Percentiles rank a stretch among this genome's conserved stretches.
Evolutionary conservation across 345 rosid species (phyloP).

Genomic region (Salix koriyanagi): DNA sequence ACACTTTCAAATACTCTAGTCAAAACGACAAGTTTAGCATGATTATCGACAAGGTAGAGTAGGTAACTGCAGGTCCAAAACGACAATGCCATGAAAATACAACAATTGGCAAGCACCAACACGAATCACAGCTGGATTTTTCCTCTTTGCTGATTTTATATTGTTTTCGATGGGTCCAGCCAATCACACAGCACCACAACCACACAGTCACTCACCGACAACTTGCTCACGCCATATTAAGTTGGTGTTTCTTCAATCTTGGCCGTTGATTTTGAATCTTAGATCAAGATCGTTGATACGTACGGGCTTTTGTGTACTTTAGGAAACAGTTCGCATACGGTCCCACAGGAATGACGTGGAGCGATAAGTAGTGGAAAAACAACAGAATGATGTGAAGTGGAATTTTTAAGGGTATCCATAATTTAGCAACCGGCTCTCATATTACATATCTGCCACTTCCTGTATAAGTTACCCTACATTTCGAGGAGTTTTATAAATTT

Average conservation of each 20-base stretch:
- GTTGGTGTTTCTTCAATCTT: not conserved
- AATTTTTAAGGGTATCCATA: not conserved
- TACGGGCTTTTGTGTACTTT: not conserved
- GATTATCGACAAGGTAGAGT: not conserved
- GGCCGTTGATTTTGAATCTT: not conserved
- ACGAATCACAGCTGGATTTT: not conserved
- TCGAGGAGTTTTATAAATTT: not conserved
- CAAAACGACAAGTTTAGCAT: not conserved
- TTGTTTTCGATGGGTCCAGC: not conserved
- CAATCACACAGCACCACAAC: not conserved
- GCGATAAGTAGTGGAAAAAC: not conserved
- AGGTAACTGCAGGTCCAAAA: not conserved
- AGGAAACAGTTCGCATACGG: not conserved
- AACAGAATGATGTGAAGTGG: not conserved
- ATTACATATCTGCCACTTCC: not conserved
- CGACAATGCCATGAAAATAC: not conserved
- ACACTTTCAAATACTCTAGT: too few relatives aligned
- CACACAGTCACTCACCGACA: not conserved
- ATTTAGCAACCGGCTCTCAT: not conserved
- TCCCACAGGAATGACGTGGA: not conserved
- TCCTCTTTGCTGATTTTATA: not conserved
- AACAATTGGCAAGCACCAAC: not conserved
- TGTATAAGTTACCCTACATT: not conserved
- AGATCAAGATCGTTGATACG: too few relatives aligned
- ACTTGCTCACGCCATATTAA: not conserved